A percentile compares a stretch with the other conserved stretches of the same genome.
Evolutionary conservation across 2,329 filamentous ascomycete species (phyloP).

Genomic region (Sphaceloma murrayae): DNA sequence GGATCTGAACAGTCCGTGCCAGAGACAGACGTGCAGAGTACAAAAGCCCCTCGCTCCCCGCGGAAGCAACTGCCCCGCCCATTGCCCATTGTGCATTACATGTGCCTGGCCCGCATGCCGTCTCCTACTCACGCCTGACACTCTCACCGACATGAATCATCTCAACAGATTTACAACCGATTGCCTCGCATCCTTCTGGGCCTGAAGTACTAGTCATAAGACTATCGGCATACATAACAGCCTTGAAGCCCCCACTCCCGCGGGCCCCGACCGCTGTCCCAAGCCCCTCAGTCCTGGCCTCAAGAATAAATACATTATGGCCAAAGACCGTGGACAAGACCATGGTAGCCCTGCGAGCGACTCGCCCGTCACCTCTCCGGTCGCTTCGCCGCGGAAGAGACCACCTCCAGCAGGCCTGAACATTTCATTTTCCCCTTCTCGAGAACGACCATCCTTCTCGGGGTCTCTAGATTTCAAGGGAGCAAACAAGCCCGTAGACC

Average conservation of each 20-base stretch:
- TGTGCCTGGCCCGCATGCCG: conserved; percentile 2
- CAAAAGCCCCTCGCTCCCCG: background rate
- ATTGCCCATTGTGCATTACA: background rate
- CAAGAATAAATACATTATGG: background rate
- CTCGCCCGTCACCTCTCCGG: background rate
- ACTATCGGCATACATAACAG: no score
- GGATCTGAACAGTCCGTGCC: background rate
- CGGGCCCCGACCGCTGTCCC: no score
- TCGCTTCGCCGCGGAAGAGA: background rate
- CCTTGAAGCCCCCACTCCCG: no score
- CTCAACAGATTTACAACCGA: background rate
- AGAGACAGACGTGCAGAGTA: conserved; percentile 8
- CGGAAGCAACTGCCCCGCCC: background rate
- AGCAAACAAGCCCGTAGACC: conserved; percentile 12
- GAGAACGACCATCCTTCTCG: conserved; percentile 6
- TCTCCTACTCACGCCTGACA: conserved; percentile 10
- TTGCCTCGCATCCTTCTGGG: background rate
- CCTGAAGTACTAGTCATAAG: no score
- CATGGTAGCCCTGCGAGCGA: conserved; percentile 1
- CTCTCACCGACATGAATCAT: conserved; percentile 10
- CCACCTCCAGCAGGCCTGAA: background rate
- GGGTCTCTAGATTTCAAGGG: conserved; percentile 2
- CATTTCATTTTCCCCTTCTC: background rate
- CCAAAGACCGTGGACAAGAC: background rate
- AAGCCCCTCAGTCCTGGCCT: no score